phyloP scores from a whole-genome alignment of 192 early-diverging fungal genomes.

The Linnemannia elongata region DNA sequence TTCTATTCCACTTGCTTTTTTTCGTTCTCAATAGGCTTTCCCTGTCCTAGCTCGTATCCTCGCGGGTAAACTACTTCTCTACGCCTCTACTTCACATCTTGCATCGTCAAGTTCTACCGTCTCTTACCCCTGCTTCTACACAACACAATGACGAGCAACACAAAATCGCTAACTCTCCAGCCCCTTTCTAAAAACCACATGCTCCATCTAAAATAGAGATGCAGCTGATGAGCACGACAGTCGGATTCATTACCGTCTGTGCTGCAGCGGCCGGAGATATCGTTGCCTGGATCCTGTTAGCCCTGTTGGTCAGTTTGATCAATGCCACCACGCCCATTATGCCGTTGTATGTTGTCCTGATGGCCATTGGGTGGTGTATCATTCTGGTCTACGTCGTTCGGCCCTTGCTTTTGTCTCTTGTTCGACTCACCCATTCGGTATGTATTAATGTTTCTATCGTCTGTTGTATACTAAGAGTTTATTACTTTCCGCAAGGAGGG shows the following conservation, averaged over 20 bases:
- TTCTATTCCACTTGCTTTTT: background rate
- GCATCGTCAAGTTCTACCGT: background rate
- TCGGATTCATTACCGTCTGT: slow-evolving; percentile 86
- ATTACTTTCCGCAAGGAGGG: background rate
- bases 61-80: slow-evolving; percentile 53
- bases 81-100: background rate
- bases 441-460: background rate
- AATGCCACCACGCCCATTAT: slow-evolving; percentile 77
- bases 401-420: slow-evolving; percentile 68
- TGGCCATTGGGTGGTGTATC: slow-evolving; percentile 73
- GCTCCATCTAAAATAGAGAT: slow-evolving; percentile 64
- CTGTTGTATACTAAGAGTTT: background rate
- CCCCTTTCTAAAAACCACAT: background rate
- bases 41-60: slow-evolving; percentile 94
- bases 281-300: slow-evolving; percentile 62
- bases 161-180: background rate
- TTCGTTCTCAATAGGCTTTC: slow-evolving; percentile 70
- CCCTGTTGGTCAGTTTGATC: slow-evolving; percentile 85
- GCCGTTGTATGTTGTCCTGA: slow-evolving; percentile 89
- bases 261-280: slow-evolving; percentile 64
- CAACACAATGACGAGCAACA: background rate
- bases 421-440: slow-evolving; percentile 52
- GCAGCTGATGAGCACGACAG: slow-evolving; percentile 82
- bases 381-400: slow-evolving; percentile 76
- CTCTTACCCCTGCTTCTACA: background rate